Percentiles rank a stretch among this genome's conserved stretches.
Conservation (phyloP, 306 rosid genomes). For the Parietaria judaica region DNA sequence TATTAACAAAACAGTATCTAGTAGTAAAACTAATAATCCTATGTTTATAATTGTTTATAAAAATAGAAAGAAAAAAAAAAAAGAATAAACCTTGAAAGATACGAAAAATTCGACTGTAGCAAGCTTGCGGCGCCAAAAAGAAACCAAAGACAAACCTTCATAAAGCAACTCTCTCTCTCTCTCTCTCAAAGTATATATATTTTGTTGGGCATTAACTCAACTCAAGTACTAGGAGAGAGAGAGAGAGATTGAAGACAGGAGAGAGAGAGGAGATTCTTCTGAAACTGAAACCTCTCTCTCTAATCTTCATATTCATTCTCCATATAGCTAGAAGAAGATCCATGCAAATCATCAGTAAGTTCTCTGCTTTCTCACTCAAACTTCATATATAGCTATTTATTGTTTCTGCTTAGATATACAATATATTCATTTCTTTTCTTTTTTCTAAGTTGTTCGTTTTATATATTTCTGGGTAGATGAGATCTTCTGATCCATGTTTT, state of each 20-base stretch:
- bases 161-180: constrained; percentile 17
- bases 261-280: constrained; percentile 6
- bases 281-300: constrained; percentile 8
- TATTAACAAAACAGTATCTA: too few species aligned
- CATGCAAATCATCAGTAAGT: constrained; percentile 17
- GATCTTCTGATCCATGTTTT: background rate
- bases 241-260: background rate
- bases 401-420: background rate
- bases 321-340: background rate
- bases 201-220: background rate
- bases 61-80: background rate
- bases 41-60: background rate
- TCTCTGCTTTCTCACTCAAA: constrained; percentile 12
- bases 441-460: background rate
- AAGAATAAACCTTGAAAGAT: constrained; percentile 14
- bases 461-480: background rate
- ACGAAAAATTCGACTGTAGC: constrained; percentile 8
- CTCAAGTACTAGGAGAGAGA: background rate
- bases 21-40: too few species aligned
- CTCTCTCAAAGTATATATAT: background rate
- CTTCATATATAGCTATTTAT: constrained; percentile 10
- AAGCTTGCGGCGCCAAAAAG: constrained; percentile 43
- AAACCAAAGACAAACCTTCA: constrained; percentile 25
- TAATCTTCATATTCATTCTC: constrained; percentile 7
- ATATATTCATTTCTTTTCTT: background rate